A percentile compares a stretch with the other conserved stretches of the same genome.
phyloP scores from a whole-genome alignment of 2,329 filamentous ascomycete genomes.

The Aureobasidium musti region DNA sequence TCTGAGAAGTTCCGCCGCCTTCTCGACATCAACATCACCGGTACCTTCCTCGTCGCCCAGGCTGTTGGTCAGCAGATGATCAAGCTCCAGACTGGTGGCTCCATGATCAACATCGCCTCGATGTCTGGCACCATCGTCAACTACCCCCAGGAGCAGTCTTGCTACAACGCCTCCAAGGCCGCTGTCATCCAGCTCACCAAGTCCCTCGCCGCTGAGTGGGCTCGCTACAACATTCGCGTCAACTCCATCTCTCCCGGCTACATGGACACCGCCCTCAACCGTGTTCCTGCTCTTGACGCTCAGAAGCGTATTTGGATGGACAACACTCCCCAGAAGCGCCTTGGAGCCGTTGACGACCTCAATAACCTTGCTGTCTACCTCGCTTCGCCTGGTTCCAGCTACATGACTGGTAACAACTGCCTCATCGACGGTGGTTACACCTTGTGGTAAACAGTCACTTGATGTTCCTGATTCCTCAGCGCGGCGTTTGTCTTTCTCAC shows the following conservation, averaged over 20 bases:
- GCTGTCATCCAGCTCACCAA: slow-evolving; percentile 76
- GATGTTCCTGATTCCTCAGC: slow-evolving; percentile 7
- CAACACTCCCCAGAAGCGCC: slow-evolving; percentile 70
- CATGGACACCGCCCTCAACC: slow-evolving; percentile 83
- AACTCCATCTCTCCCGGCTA: slow-evolving; percentile 85
- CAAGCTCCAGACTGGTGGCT: slow-evolving; percentile 67
- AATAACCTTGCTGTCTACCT: slow-evolving; percentile 78
- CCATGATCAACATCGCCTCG: slow-evolving; percentile 73
- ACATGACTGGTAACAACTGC: slow-evolving; percentile 77
- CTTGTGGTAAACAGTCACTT: slow-evolving; percentile 47
- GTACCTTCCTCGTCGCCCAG: slow-evolving; percentile 75
- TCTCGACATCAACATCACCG: slow-evolving; percentile 80
- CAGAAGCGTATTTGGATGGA: slow-evolving; percentile 81
- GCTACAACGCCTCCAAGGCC: slow-evolving; percentile 83
- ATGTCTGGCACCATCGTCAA: slow-evolving; percentile 54
- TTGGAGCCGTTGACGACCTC: slow-evolving; percentile 72
- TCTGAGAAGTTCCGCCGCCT: slow-evolving; percentile 73
- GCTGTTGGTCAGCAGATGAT: slow-evolving; percentile 62
- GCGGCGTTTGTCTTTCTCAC: slow-evolving; percentile 14
- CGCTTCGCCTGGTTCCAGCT: slow-evolving; percentile 69
- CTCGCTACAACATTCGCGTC: slow-evolving; percentile 75
- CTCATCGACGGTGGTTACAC: slow-evolving; percentile 71
- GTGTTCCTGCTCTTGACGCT: slow-evolving; percentile 72
- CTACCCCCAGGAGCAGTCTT: slow-evolving; percentile 71
- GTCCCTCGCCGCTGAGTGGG: slow-evolving; percentile 82